These are phyloP conservation scores for Kodamaea sp. DNA, from an alignment of 1,139 yeast species.

Conservation along the genomic window DNA sequence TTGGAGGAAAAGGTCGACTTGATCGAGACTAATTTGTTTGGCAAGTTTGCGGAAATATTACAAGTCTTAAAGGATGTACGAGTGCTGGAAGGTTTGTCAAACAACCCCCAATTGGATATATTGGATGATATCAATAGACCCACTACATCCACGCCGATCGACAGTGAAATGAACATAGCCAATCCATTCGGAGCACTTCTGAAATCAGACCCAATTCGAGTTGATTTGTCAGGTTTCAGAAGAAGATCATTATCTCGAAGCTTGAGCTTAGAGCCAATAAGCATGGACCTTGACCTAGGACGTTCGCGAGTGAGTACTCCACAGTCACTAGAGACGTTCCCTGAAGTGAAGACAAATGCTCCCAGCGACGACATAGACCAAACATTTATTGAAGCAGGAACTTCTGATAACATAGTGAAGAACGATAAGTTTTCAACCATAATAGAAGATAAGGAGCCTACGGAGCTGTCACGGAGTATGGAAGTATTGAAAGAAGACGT, in stretches of 20 bases:
- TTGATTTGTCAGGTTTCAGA: background rate
- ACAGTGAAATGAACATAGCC: slow-evolving; percentile 2
- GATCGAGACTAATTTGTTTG: slow-evolving; percentile 44
- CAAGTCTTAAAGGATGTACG: slow-evolving; percentile 38
- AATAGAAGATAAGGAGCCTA: slow-evolving; percentile 12
- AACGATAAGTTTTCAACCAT: slow-evolving; percentile 14
- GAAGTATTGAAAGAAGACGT: background rate
- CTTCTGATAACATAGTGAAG: slow-evolving; percentile 5
- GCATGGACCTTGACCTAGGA: background rate
- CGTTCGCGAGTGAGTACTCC: background rate
- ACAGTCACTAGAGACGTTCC: background rate
- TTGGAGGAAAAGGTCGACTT: slow-evolving; percentile 24
- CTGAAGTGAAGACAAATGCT: background rate
- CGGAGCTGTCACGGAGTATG: background rate
- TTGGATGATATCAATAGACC: slow-evolving; percentile 17
- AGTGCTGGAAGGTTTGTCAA: slow-evolving; percentile 29
- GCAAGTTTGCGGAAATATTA: slow-evolving; percentile 46
- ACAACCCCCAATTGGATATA: slow-evolving; percentile 20
- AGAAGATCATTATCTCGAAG: background rate
- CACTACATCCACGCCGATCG: slow-evolving; percentile 25
- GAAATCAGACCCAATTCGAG: background rate
- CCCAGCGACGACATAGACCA: slow-evolving; percentile 5
- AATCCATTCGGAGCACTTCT: slow-evolving; percentile 3
- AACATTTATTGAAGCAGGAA: slow-evolving; percentile 12
- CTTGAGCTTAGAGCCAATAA: background rate